Conservation (phyloP, 2,329 filamentous ascomycete genomes). For the Venturia oleaginea region DNA sequence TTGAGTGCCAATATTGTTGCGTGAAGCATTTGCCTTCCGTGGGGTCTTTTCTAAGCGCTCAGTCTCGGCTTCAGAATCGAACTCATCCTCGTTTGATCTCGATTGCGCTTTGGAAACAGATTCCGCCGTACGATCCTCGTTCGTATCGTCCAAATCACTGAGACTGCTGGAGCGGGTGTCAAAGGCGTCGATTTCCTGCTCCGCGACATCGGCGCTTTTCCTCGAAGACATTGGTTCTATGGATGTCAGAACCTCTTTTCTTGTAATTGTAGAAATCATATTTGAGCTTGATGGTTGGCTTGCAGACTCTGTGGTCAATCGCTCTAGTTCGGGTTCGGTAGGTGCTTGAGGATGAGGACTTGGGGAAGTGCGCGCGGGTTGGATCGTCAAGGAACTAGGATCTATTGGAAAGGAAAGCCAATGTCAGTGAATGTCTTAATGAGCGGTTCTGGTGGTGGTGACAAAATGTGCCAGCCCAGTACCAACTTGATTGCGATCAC, state of each 20-base stretch:
- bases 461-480: not conserved
- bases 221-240: not conserved
- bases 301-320: not conserved
- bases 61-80: slow-evolving; percentile 82
- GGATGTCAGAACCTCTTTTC: not conserved
- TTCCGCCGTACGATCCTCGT: slow-evolving; percentile 44
- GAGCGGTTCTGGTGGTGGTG: not conserved
- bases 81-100: slow-evolving; percentile 30
- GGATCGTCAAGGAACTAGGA: slow-evolving; percentile 1
- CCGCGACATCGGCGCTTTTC: not conserved
- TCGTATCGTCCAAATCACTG: slow-evolving; percentile 83
- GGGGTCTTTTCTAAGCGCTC: slow-evolving; percentile 89
- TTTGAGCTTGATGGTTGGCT: not conserved
- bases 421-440: slow-evolving; percentile 1
- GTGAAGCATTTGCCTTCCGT: slow-evolving; percentile 42
- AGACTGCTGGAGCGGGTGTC: slow-evolving; percentile 81
- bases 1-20: slow-evolving; percentile 19
- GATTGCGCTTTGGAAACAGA: slow-evolving; percentile 21
- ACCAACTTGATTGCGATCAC: not conserved
- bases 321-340: not conserved
- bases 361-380: slow-evolving; percentile 2
- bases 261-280: slow-evolving; percentile 13
- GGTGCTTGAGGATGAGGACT: not conserved
- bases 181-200: slow-evolving; percentile 15
- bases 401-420: not conserved